Conservation (phyloP, 2,329 filamentous ascomycete species). For the Verticillium klebahnii region DNA sequence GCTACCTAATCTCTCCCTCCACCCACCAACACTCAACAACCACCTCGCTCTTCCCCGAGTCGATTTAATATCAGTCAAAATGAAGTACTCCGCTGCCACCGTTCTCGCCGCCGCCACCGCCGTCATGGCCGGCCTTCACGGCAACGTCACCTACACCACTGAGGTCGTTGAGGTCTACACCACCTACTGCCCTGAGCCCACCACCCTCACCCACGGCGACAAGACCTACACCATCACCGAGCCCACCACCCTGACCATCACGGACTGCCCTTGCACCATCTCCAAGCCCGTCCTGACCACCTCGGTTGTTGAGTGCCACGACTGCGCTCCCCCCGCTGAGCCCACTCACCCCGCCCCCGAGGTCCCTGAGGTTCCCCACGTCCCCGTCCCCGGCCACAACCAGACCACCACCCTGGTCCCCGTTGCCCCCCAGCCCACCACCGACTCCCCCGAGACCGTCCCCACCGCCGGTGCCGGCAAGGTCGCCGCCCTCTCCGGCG, state of each 20-base stretch:
- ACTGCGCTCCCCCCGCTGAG: conserved; percentile 25
- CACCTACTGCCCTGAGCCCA: conserved; percentile 69
- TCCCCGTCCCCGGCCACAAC: conserved; percentile 21
- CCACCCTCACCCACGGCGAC: conserved; percentile 57
- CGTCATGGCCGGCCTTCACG: conserved; percentile 25
- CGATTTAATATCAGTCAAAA: conserved; percentile 47
- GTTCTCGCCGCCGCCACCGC: conserved; percentile 48
- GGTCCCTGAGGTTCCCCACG: conserved; percentile 15
- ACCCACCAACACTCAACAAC: conserved; percentile 19
- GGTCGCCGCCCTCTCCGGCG: conserved; percentile 51
- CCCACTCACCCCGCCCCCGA: conserved; percentile 14
- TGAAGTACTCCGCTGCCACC: conserved; percentile 57
- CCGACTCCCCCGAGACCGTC: conserved; percentile 27
- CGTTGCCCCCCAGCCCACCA: conserved; percentile 20
- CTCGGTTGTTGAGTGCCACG: conserved; percentile 47
- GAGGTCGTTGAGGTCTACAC: conserved; percentile 62
- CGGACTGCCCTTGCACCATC: conserved; percentile 67
- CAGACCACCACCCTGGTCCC: conserved; percentile 24
- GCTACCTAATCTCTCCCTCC: conserved; percentile 23
- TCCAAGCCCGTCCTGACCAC: conserved; percentile 52
- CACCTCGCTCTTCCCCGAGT: conserved; percentile 22
- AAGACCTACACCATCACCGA: conserved; percentile 66
- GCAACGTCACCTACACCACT: conserved; percentile 53
- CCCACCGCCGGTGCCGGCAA: conserved; percentile 54
- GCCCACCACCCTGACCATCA: conserved; percentile 67